These are phyloP conservation scores for Pseudomonodictys pantanalensis DNA, from an alignment of 495 filamentous ascomycete species.

Conservation along the genomic window DNA sequence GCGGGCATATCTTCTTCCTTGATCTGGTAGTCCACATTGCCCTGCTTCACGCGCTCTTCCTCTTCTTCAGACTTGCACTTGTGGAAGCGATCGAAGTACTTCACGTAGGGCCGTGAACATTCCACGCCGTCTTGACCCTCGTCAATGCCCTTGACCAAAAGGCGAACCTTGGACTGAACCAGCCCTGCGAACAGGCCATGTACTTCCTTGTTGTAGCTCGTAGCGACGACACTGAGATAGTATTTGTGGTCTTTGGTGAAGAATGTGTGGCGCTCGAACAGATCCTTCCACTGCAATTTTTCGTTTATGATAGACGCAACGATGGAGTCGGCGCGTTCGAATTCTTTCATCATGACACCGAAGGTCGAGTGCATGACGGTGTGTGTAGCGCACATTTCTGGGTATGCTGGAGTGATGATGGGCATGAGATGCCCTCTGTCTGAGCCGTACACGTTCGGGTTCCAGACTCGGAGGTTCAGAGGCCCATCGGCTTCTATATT, in stretches of 20 bases:
- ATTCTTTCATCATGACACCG: slow-evolving; percentile 74
- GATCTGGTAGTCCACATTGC: slow-evolving; percentile 65
- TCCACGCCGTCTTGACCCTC: slow-evolving; percentile 64
- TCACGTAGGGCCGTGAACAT: slow-evolving; percentile 87
- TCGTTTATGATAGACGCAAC: slow-evolving; percentile 76
- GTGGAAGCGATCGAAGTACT: slow-evolving; percentile 82
- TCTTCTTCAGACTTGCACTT: slow-evolving; percentile 68
- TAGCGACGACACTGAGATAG: slow-evolving; percentile 85
- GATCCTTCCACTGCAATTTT: slow-evolving; percentile 74
- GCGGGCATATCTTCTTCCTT: slow-evolving; percentile 52
- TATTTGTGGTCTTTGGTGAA: slow-evolving; percentile 92
- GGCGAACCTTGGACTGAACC: slow-evolving; percentile 86
- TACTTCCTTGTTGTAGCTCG: slow-evolving; percentile 78
- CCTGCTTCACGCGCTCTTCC: slow-evolving; percentile 64
- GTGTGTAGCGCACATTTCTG: slow-evolving; percentile 93
- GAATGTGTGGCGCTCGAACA: slow-evolving; percentile 85
- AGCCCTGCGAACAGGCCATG: slow-evolving; percentile 85
- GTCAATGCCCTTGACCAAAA: slow-evolving; percentile 78
- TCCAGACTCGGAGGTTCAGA: slow-evolving; percentile 84
- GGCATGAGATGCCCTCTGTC: slow-evolving; percentile 91
- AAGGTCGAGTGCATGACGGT: slow-evolving; percentile 87
- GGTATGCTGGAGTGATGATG: slow-evolving; percentile 92
- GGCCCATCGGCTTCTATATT: slow-evolving; percentile 73
- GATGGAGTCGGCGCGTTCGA: slow-evolving; percentile 72
- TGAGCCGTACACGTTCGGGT: slow-evolving; percentile 79